Evolutionary conservation across 352 stramenopile species (phyloP).

Genomic region (Blastocystis sp.): DNA sequence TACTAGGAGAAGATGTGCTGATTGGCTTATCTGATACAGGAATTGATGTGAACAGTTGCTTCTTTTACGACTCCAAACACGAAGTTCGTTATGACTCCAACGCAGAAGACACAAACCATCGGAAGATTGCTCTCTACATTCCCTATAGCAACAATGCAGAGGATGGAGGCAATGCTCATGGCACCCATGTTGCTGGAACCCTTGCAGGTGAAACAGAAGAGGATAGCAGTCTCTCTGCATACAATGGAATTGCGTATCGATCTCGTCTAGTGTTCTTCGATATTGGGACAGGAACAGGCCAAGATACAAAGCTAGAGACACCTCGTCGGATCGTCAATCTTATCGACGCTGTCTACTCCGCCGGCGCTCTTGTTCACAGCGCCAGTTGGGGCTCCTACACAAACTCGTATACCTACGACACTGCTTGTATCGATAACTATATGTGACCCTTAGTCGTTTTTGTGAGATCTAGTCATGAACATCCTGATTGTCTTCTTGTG

Average conservation of each 20-base stretch:
- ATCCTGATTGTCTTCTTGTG: slow-evolving; percentile 76
- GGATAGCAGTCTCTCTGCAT: not conserved
- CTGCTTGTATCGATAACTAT: slow-evolving; percentile 48
- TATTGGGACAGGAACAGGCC: not conserved
- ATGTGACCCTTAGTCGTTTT: slow-evolving; percentile 65
- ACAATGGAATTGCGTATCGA: slow-evolving; percentile 34
- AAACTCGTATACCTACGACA: slow-evolving; percentile 24
- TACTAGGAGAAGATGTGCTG: slow-evolving; percentile 61
- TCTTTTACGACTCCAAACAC: slow-evolving; percentile 63
- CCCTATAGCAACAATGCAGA: not conserved
- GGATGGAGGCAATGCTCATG: slow-evolving; percentile 69
- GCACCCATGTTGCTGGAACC: slow-evolving; percentile 78
- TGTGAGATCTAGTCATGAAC: slow-evolving; percentile 73
- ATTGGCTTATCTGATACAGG: slow-evolving; percentile 65
- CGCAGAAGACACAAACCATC: not conserved
- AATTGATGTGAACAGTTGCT: slow-evolving; percentile 65
- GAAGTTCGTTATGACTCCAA: not conserved
- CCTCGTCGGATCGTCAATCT: slow-evolving; percentile 1
- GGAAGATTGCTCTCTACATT: slow-evolving; percentile 29
- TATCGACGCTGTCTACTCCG: slow-evolving; percentile 11
- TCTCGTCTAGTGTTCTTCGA: slow-evolving; percentile 33
- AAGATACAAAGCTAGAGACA: not conserved
- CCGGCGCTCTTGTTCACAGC: slow-evolving; percentile 64
- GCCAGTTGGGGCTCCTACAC: slow-evolving; percentile 65
- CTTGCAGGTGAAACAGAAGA: slow-evolving; percentile 70